Conservation (phyloP, 225 moss, liverwort and hornwort species). For the Polytrichum commune region DNA sequence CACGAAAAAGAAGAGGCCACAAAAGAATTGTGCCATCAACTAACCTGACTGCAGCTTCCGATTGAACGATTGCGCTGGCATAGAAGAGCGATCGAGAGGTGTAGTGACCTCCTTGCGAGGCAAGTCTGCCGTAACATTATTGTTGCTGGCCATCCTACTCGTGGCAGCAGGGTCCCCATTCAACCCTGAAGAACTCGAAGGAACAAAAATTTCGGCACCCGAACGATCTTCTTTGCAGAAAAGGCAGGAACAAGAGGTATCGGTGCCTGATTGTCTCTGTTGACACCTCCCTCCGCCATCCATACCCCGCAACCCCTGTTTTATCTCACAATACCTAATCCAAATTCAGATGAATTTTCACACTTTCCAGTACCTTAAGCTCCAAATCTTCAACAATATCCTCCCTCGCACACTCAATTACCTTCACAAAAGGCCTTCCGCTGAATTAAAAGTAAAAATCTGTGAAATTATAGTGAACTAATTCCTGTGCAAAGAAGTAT, state of each 20-base stretch:
- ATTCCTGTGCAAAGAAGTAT: no score
- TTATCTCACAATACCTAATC: neutral
- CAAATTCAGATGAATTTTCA: no score
- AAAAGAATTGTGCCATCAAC: neutral
- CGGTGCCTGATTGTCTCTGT: slow-evolving; percentile 26
- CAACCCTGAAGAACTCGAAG: slow-evolving; percentile 19
- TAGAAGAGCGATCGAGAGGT: slow-evolving; percentile 7
- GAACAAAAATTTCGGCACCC: slow-evolving; percentile 28
- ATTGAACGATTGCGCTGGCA: slow-evolving; percentile 9
- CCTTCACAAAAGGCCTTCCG: no score
- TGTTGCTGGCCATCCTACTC: slow-evolving; percentile 10
- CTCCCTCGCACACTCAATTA: no score
- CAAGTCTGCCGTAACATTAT: slow-evolving; percentile 6
- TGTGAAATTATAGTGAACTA: no score
- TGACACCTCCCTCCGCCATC: slow-evolving; percentile 58
- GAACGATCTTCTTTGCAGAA: slow-evolving; percentile 40
- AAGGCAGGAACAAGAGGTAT: slow-evolving; percentile 26
- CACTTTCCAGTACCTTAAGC: no score
- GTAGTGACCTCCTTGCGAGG: neutral
- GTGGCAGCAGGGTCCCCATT: slow-evolving; percentile 7
- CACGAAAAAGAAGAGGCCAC: neutral
- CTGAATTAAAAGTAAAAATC: no score
- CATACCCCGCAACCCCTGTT: slow-evolving; percentile 28
- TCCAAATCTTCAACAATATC: no score
- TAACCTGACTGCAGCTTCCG: slow-evolving; percentile 25